These are phyloP conservation scores for Vaccinium darrowii DNA, from an alignment of 148 eudicot genomes.

Conservation along the genomic window DNA sequence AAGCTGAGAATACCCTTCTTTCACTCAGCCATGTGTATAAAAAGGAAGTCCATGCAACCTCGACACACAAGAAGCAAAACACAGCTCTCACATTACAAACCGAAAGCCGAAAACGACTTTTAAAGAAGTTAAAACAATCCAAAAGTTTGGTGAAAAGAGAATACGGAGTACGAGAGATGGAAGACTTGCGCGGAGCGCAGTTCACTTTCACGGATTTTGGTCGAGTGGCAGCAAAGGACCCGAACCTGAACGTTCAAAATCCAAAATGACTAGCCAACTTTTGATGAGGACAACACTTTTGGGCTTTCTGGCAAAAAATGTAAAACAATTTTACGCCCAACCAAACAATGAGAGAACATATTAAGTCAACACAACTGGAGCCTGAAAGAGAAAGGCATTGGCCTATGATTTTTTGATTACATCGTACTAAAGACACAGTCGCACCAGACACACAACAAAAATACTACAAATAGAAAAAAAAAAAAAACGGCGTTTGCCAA, in stretches of 20 bases:
- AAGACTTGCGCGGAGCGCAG: background rate
- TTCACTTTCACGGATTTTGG: background rate
- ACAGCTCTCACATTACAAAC: too few species aligned
- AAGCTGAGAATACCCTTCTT: too few species aligned
- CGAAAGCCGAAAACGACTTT: too few species aligned
- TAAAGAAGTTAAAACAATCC: background rate
- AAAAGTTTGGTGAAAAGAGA: background rate
- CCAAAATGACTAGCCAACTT: background rate
- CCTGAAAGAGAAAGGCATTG: too few species aligned
- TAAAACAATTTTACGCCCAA: background rate
- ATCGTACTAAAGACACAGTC: too few species aligned
- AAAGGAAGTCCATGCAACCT: too few species aligned
- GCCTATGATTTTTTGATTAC: too few species aligned
- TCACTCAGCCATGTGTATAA: too few species aligned
- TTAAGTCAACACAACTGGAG: too few species aligned
- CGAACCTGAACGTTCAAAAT: background rate
- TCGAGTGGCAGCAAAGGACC: background rate
- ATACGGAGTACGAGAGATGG: background rate
- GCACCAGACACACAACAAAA: too few species aligned
- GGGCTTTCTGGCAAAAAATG: background rate
- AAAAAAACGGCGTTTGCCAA: background rate
- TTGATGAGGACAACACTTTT: background rate
- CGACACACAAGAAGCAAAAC: too few species aligned
- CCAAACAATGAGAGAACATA: background rate
- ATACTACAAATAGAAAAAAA: too few species aligned